Evolutionary conservation across 176 grass and related monocot genomes (phyloP).

Genomic region (Elymus sibiricus): DNA sequence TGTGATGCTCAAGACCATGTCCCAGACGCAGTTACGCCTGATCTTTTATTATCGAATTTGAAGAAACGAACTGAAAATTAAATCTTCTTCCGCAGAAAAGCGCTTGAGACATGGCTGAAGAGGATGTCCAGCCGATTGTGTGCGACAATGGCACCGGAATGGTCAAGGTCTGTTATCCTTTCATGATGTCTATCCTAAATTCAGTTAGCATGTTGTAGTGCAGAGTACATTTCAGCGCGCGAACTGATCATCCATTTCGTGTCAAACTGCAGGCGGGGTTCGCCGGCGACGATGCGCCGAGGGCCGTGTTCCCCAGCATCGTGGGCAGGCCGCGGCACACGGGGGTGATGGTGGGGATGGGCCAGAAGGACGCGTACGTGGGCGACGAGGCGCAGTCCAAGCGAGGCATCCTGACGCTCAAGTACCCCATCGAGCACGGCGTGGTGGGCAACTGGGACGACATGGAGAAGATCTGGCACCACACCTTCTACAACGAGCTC

Average conservation of each 20-base stretch:
- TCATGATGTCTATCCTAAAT: not conserved
- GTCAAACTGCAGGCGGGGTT: constrained; percentile 63
- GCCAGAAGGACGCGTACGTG: constrained; percentile 89
- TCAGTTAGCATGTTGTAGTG: not conserved
- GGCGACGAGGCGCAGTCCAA: constrained; percentile 90
- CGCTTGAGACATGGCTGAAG: constrained; percentile 62
- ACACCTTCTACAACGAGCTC: constrained; percentile 89
- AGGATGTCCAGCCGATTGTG: constrained; percentile 79
- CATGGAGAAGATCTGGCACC: constrained; percentile 96
- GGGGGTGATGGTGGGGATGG: constrained; percentile 94
- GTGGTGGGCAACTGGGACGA: constrained; percentile 90
- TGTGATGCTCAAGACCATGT: not conserved
- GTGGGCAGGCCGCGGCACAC: constrained; percentile 87
- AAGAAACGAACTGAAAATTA: not conserved
- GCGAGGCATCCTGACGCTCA: constrained; percentile 80
- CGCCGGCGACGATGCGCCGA: constrained; percentile 86
- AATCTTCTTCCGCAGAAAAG: constrained; percentile 6
- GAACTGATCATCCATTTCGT: not conserved
- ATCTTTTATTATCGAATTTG: too few species aligned
- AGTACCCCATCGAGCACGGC: constrained; percentile 87
- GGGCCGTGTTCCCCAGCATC: constrained; percentile 87
- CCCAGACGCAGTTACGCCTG: not conserved
- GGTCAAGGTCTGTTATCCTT: constrained; percentile 63
- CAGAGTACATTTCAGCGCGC: not conserved
- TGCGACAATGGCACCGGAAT: constrained; percentile 95